phyloP scores from a whole-genome alignment of 768 basidiomycete species.

The Bullera alba region DNA sequence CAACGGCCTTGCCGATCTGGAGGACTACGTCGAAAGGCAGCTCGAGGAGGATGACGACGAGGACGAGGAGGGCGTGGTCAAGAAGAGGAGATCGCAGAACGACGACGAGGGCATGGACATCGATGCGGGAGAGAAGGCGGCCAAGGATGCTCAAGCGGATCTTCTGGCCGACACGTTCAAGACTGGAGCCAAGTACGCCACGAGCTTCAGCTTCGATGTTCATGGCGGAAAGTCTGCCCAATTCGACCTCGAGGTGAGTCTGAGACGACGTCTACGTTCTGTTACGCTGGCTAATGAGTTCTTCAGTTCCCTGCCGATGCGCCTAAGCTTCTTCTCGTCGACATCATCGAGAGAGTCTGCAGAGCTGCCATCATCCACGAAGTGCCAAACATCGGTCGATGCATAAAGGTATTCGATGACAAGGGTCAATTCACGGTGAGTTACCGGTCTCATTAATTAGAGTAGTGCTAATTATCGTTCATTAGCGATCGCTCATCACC shows the following conservation, averaged over 20 bases:
- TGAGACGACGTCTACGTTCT: neutral
- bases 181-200: conserved; percentile 58
- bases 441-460: neutral
- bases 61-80: too few species aligned
- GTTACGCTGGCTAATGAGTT: too few species aligned
- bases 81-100: too few species aligned
- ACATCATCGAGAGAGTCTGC: conserved; percentile 83
- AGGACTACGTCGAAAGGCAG: conserved; percentile 36
- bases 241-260: conserved; percentile 74
- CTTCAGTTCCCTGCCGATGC: conserved; percentile 76
- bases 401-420: conserved; percentile 49
- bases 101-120: conserved; percentile 51
- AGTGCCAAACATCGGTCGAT: conserved; percentile 79
- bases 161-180: conserved; percentile 45
- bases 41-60: conserved; percentile 49
- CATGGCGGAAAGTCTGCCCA: conserved; percentile 54
- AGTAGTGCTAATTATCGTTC: neutral
- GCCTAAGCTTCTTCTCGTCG: conserved; percentile 88
- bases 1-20: conserved; percentile 28
- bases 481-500: conserved; percentile 59
- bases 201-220: conserved; percentile 62
- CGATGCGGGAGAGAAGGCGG: conserved; percentile 58
- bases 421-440: conserved; percentile 44
- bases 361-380: conserved; percentile 77
- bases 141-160: conserved; percentile 37